phyloP scores from a whole-genome alignment of 306 rosid species.

The Potentilla sterilis region DNA sequence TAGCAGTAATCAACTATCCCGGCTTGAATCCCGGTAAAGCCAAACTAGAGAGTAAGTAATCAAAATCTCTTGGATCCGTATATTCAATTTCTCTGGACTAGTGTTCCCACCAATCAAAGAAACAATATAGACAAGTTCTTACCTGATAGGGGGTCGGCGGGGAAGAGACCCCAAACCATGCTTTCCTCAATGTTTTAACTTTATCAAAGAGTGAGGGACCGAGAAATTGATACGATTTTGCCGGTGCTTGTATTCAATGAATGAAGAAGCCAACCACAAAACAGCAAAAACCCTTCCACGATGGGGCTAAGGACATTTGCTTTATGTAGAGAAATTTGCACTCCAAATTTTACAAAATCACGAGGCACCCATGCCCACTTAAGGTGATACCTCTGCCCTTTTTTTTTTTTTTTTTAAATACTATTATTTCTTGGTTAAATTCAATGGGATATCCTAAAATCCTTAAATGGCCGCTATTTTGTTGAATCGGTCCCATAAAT shows the following conservation, averaged over 20 bases:
- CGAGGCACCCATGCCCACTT: too few relatives aligned
- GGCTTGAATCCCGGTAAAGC: background rate
- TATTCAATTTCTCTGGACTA: background rate
- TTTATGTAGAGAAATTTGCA: too few relatives aligned
- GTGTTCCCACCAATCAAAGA: background rate
- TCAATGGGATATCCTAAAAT: too few relatives aligned
- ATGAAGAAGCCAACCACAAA: background rate
- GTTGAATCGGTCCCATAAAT: too few relatives aligned
- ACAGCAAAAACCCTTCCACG: too few relatives aligned
- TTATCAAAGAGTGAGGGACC: too few relatives aligned
- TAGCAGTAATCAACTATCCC: background rate
- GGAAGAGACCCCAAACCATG: constrained; percentile 91
- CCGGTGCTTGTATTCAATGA: background rate
- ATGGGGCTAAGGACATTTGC: too few relatives aligned
- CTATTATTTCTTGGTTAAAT: too few relatives aligned
- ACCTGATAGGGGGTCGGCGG: constrained; percentile 68
- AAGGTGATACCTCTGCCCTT: too few relatives aligned
- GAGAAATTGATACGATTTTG: background rate
- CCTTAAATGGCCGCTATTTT: too few relatives aligned
- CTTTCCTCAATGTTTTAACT: constrained; percentile 5
- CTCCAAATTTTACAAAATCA: too few relatives aligned
- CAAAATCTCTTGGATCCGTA: background rate
- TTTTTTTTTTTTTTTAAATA: too few relatives aligned
- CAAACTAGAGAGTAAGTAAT: background rate
- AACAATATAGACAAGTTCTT: constrained; percentile 5